phyloP scores from a whole-genome alignment of 306 rosid genomes.

The Malus sieversii region DNA sequence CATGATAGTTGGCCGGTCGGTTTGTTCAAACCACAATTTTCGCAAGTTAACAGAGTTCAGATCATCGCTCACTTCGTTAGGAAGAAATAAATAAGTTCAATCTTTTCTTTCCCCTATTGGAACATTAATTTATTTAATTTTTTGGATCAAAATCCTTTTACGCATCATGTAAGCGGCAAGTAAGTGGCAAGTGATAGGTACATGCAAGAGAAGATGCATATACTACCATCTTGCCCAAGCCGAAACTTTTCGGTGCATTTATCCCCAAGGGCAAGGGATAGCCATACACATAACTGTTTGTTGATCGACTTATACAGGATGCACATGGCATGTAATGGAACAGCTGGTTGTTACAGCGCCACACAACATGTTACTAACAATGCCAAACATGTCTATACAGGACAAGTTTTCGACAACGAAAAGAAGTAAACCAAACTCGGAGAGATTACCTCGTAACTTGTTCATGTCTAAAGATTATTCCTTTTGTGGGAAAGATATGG shows the following conservation, averaged over 20 bases:
- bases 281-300: background rate
- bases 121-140: too few species aligned
- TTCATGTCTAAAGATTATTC: too few species aligned
- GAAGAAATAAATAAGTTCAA: too few species aligned
- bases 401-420: background rate
- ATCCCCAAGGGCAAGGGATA: background rate
- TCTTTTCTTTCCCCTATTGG: too few species aligned
- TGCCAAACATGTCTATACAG: background rate
- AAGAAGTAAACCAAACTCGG: background rate
- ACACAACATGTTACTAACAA: background rate
- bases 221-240: background rate
- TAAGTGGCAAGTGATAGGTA: background rate
- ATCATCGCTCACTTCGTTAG: too few species aligned
- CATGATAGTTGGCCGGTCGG: too few species aligned
- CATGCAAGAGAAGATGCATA: background rate
- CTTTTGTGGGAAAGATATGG: too few species aligned
- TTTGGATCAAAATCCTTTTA: too few species aligned
- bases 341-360: background rate
- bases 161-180: background rate
- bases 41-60: too few species aligned
- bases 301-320: background rate
- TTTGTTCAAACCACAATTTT: too few species aligned
- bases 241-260: background rate
- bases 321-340: background rate
- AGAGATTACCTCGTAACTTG: too few species aligned